Percentiles rank a stretch among this genome's conserved stretches.
These are phyloP conservation scores for Coriolopsis trogii DNA, from an alignment of 1,284 basidiomycete genomes.

Conservation along the genomic window DNA sequence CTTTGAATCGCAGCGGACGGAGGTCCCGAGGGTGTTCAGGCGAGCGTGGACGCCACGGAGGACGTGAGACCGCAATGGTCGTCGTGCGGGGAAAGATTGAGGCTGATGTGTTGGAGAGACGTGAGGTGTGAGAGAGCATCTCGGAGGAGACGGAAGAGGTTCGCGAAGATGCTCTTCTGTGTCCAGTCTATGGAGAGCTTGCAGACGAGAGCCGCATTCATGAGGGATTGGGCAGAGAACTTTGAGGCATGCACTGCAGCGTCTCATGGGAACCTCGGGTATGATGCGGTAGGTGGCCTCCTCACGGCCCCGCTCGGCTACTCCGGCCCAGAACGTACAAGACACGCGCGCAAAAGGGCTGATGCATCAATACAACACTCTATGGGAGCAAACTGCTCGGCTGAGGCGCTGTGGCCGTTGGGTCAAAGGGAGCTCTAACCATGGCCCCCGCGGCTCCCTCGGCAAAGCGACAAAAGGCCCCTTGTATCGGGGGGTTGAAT, in stretches of 20 bases:
- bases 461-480: no score
- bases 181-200: conserved; percentile 46
- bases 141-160: conserved; percentile 53
- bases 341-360: no score
- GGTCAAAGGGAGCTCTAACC: no score
- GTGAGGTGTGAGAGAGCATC: conserved; percentile 42
- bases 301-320: no score
- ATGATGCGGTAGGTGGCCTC: conserved; percentile 57
- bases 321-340: no score
- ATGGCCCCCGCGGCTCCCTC: no score
- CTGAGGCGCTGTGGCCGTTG: no score
- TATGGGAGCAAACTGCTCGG: no score
- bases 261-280: conserved; percentile 34
- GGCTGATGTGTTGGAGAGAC: conserved; percentile 43
- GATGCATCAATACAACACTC: no score
- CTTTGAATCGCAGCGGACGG: conserved; percentile 48
- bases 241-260: conserved; percentile 41
- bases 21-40: conserved; percentile 51
- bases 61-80: conserved; percentile 40
- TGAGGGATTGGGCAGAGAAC: conserved; percentile 40
- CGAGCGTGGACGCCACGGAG: conserved; percentile 44
- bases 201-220: conserved; percentile 44
- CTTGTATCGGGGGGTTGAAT: no score
- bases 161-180: conserved; percentile 36
- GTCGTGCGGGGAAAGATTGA: conserved; percentile 49